Base-by-base conservation (phyloP, 1,284 basidiomycete genomes). In the Apiotrichum domesticum region DNA sequence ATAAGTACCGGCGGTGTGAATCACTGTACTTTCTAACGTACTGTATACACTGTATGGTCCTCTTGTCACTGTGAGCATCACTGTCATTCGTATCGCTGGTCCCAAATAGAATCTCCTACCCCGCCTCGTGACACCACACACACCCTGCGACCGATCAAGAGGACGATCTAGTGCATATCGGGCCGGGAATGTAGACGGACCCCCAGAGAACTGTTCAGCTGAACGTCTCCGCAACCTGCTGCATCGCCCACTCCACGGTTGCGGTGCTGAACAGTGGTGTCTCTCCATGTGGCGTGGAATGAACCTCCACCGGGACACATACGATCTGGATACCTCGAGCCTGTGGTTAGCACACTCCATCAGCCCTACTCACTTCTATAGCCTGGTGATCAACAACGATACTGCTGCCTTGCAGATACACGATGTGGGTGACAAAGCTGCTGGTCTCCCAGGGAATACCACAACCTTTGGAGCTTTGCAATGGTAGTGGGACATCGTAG, bases 371-470 rank as follows among this genome's bases (percentile, higher is more conserved):
- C 66, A 90, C 90, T 51, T 81, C 80, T 43, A 92, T 80, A 7
- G 74, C 74, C 32, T 72, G 69, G 35, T 80, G 77, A 66, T 93
- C 85, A 9, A 94, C 83, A 3, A 74, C 64, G 1, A 94, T 81
- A 8, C 69, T 66, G 1, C 84, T 82, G 1, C 82, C 84, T 62
- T 83, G 81, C 6, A 93, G 79, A 72, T 87, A 88, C 3, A 93
- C 82, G 5, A 97, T 71, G 73, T 97, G 91, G 1, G 89, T 90
- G 56, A 97, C 80, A 32, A 81, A 66, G 71, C 58, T 44, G 60
- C 56, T 61, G 55, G 67, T 51, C 66, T 72, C 56, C 58, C 58
- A 59, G 0, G 37, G 53, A 11, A 72, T 87, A 29, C 29, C 87
- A 2, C 85, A 84, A 15, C 86, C 86, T 29, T 83, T 75, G 6